These are phyloP conservation scores for Hypsizygus marmoreus DNA, from an alignment of 768 basidiomycete species.

Conservation along the genomic window DNA sequence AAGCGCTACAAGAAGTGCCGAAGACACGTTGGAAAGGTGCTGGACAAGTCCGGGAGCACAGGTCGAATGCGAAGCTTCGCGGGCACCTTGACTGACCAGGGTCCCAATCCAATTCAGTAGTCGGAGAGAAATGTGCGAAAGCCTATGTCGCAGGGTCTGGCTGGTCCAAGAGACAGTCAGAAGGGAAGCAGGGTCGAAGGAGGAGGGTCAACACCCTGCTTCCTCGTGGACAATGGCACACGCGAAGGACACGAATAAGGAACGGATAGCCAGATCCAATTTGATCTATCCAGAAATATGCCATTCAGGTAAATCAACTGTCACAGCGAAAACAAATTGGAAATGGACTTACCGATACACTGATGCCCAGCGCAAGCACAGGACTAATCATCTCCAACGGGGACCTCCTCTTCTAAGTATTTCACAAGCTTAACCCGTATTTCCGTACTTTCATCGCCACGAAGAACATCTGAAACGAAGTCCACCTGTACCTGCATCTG, in stretches of 20 bases:
- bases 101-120: too few relatives aligned
- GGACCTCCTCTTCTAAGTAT: constrained; percentile 95
- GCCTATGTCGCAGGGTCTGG: constrained; percentile 1
- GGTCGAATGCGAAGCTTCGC: too few relatives aligned
- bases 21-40: background rate
- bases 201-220: constrained; percentile 1
- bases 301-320: too few relatives aligned
- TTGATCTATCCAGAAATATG: too few relatives aligned
- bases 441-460: constrained; percentile 94
- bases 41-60: too few relatives aligned
- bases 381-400: constrained; percentile 83
- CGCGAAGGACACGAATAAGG: background rate
- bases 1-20: background rate
- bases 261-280: too few relatives aligned
- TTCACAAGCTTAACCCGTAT: constrained; percentile 88
- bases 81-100: too few relatives aligned
- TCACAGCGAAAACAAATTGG: too few relatives aligned
- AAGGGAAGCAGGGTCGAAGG: constrained; percentile 1
- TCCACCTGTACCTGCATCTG: constrained; percentile 93
- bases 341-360: background rate
- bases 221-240: constrained; percentile 4
- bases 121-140: too few relatives aligned
- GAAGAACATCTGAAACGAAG: constrained; percentile 86
- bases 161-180: background rate
- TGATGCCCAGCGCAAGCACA: background rate